These are phyloP conservation scores for Yamadazyma sp. DNA, from an alignment of 1,139 yeast genomes.

Conservation along the genomic window DNA sequence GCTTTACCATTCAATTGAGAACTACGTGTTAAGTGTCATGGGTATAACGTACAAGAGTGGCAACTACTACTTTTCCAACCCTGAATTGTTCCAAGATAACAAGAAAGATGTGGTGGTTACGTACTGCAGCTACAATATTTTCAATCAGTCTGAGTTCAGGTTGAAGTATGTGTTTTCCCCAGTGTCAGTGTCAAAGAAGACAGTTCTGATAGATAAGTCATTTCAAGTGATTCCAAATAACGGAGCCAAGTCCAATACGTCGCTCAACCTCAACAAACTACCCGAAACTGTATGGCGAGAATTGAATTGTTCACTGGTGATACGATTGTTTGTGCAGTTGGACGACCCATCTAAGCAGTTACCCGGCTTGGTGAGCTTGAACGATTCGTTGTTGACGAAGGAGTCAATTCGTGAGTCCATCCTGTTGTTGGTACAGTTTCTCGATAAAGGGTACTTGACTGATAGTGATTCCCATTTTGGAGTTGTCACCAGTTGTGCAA, in stretches of 20 bases:
- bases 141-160: slow-evolving; percentile 47
- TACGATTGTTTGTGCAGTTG: slow-evolving; percentile 30
- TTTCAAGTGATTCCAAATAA: slow-evolving; percentile 29
- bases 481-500: slow-evolving; percentile 31
- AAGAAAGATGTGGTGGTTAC: slow-evolving; percentile 42
- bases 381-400: slow-evolving; percentile 21
- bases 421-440: slow-evolving; percentile 21
- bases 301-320: slow-evolving; percentile 33
- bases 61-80: slow-evolving; percentile 19
- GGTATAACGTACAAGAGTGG: slow-evolving; percentile 25
- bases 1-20: slow-evolving; percentile 27
- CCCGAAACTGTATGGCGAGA: slow-evolving; percentile 33
- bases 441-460: slow-evolving; percentile 29
- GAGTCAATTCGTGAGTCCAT: slow-evolving; percentile 18
- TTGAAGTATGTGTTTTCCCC: slow-evolving; percentile 33
- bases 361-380: slow-evolving; percentile 34
- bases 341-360: slow-evolving; percentile 37
- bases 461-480: slow-evolving; percentile 32
- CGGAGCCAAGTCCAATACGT: slow-evolving; percentile 19
- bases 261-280: slow-evolving; percentile 21
- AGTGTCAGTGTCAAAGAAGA: slow-evolving; percentile 20
- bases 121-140: slow-evolving; percentile 50
- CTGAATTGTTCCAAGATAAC: slow-evolving; percentile 13
- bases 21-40: slow-evolving; percentile 27
- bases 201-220: slow-evolving; percentile 28